These are phyloP conservation scores for Talaromyces atroroseus DNA, from an alignment of 2,329 filamentous ascomycete genomes.

Conservation along the genomic window DNA sequence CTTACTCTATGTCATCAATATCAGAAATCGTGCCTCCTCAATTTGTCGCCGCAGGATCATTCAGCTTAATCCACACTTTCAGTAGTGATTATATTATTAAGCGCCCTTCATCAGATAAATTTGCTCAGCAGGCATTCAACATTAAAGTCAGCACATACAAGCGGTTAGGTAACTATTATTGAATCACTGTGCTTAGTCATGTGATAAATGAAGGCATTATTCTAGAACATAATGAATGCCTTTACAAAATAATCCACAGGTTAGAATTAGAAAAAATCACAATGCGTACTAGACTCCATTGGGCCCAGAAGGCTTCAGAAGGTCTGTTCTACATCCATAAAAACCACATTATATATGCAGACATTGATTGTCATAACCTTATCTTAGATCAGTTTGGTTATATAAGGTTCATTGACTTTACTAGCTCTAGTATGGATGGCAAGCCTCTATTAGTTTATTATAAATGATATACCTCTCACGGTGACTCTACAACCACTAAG, in stretches of 20 bases:
- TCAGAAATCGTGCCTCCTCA: background rate
- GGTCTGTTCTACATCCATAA: slow-evolving; percentile 16
- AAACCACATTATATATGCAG: slow-evolving; percentile 15
- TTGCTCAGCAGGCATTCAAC: background rate
- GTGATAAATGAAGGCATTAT: background rate
- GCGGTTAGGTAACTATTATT: background rate
- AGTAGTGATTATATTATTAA: background rate
- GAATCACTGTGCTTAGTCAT: background rate
- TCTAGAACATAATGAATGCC: background rate
- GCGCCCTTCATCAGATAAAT: background rate
- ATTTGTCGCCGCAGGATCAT: background rate
- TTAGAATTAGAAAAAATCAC: background rate
- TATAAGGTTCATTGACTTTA: slow-evolving; percentile 18
- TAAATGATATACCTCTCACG: slow-evolving; percentile 16
- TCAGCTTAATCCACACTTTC: background rate
- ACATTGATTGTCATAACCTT: slow-evolving; percentile 18
- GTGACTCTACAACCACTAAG: slow-evolving; percentile 9
- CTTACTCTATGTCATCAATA: background rate
- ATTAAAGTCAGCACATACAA: background rate
- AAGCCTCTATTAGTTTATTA: slow-evolving; percentile 15
- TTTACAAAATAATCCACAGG: background rate
- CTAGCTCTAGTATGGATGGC: slow-evolving; percentile 17
- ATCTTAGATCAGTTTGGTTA: slow-evolving; percentile 14
- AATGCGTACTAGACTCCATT: slow-evolving; percentile 5
- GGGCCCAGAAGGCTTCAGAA: slow-evolving; percentile 15